A percentile compares a stretch with the other conserved stretches of the same genome.
Conservation (phyloP, 2,329 filamentous ascomycete species). For the Camillea tinctor region DNA sequence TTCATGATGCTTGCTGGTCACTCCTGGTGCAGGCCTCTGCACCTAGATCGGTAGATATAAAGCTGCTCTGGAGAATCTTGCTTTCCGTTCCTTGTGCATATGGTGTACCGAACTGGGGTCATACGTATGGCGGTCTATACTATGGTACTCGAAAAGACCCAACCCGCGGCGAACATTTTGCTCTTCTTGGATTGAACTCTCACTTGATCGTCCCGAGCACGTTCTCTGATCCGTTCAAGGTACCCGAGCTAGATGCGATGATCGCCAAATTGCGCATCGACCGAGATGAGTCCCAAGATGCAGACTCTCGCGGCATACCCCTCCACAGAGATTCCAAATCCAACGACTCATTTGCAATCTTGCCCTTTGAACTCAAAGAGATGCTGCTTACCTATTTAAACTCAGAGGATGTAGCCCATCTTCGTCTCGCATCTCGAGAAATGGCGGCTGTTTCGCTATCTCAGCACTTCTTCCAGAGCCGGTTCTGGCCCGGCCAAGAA, state of each 20-base stretch:
- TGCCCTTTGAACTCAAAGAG: slow-evolving; percentile 23
- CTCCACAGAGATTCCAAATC: neutral
- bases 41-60: slow-evolving; percentile 20
- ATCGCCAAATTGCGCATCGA: slow-evolving; percentile 12
- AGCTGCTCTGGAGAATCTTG: slow-evolving; percentile 25
- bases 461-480: slow-evolving; percentile 24
- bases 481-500: slow-evolving; percentile 25
- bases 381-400: slow-evolving; percentile 22
- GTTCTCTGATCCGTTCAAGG: slow-evolving; percentile 22
- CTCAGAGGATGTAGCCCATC: slow-evolving; percentile 12
- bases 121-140: slow-evolving; percentile 28
- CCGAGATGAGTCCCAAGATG: neutral
- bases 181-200: slow-evolving; percentile 12
- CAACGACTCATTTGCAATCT: slow-evolving; percentile 18
- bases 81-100: slow-evolving; percentile 22
- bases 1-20: slow-evolving; percentile 29
- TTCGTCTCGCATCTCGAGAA: slow-evolving; percentile 24
- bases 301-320: neutral
- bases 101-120: slow-evolving; percentile 25
- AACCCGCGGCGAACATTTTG: slow-evolving; percentile 10
- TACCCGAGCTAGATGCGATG: slow-evolving; percentile 20
- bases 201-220: slow-evolving; percentile 24
- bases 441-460: slow-evolving; percentile 19
- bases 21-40: slow-evolving; percentile 24
- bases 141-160: slow-evolving; percentile 4